A percentile compares a stretch with the other conserved stretches of the same genome.
phyloP scores from a whole-genome alignment of 202 grass and related monocot genomes.

The Bolboschoenoplectus hybrid region DNA sequence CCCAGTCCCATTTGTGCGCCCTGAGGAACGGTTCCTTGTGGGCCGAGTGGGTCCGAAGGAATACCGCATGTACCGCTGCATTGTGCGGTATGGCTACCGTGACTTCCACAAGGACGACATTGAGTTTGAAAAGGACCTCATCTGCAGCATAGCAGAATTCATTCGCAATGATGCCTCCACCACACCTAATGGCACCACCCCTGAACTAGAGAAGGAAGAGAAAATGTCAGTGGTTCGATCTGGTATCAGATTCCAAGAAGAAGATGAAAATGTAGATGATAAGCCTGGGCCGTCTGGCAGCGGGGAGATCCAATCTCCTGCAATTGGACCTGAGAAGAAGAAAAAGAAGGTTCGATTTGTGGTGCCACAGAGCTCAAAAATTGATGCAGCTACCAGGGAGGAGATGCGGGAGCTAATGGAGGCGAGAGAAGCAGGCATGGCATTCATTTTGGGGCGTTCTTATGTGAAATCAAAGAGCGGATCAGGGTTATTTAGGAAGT shows the following conservation, averaged over 20 bases:
- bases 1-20: constrained; percentile 63
- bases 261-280: constrained; percentile 37
- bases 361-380: constrained; percentile 64
- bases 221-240: constrained; percentile 70
- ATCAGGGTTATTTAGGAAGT: constrained; percentile 69
- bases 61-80: constrained; percentile 84
- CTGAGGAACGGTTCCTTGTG: constrained; percentile 77
- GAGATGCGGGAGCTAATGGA: constrained; percentile 84
- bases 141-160: constrained; percentile 93
- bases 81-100: constrained; percentile 87
- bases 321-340: constrained; percentile 52
- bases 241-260: constrained; percentile 68
- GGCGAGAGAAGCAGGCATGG: constrained; percentile 91
- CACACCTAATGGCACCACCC: constrained; percentile 13
- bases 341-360: constrained; percentile 90
- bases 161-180: constrained; percentile 57
- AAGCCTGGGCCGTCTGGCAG: constrained; percentile 45
- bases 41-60: constrained; percentile 90
- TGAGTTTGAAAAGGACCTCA: constrained; percentile 88
- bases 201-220: constrained; percentile 57
- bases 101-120: constrained; percentile 90
- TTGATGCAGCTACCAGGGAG: constrained; percentile 60
- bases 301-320: constrained; percentile 50
- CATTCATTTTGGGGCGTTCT: constrained; percentile 80
- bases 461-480: constrained; percentile 89